A percentile compares a stretch with the other conserved stretches of the same genome.
phyloP scores from a whole-genome alignment of 352 stramenopile species.

The Phytophthora cajani region DNA sequence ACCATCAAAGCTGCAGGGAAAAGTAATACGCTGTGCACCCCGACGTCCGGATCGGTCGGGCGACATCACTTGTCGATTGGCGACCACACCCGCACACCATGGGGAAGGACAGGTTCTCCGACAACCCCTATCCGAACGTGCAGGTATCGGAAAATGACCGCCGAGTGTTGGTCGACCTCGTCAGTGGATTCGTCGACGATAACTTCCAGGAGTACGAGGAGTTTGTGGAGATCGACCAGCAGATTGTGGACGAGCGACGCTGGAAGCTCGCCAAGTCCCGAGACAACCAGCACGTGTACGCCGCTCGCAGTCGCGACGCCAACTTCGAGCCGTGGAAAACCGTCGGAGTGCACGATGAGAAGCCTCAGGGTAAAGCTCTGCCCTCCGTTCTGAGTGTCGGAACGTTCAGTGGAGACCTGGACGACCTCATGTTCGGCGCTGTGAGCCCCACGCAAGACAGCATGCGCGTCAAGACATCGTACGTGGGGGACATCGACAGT shows the following conservation, averaged over 20 bases:
- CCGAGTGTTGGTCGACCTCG: slow-evolving; percentile 22
- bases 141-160: slow-evolving; percentile 21
- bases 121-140: slow-evolving; percentile 25
- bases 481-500: slow-evolving; percentile 36
- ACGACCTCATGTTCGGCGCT: slow-evolving; percentile 47
- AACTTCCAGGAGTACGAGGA: slow-evolving; percentile 46
- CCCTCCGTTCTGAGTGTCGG: slow-evolving; percentile 36
- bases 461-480: slow-evolving; percentile 41
- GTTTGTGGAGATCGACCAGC: slow-evolving; percentile 29
- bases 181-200: slow-evolving; percentile 23
- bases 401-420: slow-evolving; percentile 30
- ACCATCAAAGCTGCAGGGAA: background rate
- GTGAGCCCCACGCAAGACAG: slow-evolving; percentile 37
- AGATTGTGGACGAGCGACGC: slow-evolving; percentile 20
- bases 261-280: slow-evolving; percentile 32
- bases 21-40: background rate
- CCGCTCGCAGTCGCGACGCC: background rate
- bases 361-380: slow-evolving; percentile 2
- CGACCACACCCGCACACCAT: background rate
- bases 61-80: background rate
- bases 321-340: background rate
- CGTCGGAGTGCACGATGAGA: background rate
- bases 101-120: slow-evolving; percentile 24
- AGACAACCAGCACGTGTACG: slow-evolving; percentile 29
- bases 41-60: background rate